Base-by-base conservation (phyloP, 2,329 filamentous ascomycete species). In the Teratosphaeria viscida region DNA sequence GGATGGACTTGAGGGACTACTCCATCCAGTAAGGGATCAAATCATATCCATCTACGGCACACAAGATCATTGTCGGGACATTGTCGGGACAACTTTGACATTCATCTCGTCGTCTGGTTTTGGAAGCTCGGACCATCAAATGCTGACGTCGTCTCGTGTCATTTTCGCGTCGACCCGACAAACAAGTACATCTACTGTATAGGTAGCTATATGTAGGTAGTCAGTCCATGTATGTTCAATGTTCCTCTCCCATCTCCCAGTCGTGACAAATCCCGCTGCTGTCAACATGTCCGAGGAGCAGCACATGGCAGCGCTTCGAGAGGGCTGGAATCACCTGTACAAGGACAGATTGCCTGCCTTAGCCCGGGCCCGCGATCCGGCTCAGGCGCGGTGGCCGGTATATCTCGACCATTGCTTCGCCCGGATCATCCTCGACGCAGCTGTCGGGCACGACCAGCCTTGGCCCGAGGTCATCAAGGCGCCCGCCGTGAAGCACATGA, bases 401-500 rank as follows among this genome's bases (percentile, higher is more conserved):
- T 64, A 70, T 43, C 64, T 74, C 8, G 75, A 78, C 60, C 76
- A 77, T 62, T 78, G 75, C 65, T 78, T 78, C 62, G 76, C 74
- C 3, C 73, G 76, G 10, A 77, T 78, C 49, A 71, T 78, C 5
- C 72, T 79, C 14, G 77, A 79, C 60, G 73, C 73, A 58, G 69
- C 69, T 0, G 63, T 78, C 5, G 73, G 76, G 5, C 62, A 68
- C 27, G 70, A 75, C 52, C 67, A 63, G 19, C 76, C 75, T 5
- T 79, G 77, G 77, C 76, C 68, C 34, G 62, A 71, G 27, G 72
- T 75, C n/a, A 54, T 79, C 37, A 72, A 73, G 57, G 65, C 68
- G 32, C 77, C 77, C 2, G 77, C 77, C 0, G 69, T 75, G 53
- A 76, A 72, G 63, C 73, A 78, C 55, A 79, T 79, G 77, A 69